Conservation (phyloP, 106 monocot species). For the Dendrobium huoshanense region DNA sequence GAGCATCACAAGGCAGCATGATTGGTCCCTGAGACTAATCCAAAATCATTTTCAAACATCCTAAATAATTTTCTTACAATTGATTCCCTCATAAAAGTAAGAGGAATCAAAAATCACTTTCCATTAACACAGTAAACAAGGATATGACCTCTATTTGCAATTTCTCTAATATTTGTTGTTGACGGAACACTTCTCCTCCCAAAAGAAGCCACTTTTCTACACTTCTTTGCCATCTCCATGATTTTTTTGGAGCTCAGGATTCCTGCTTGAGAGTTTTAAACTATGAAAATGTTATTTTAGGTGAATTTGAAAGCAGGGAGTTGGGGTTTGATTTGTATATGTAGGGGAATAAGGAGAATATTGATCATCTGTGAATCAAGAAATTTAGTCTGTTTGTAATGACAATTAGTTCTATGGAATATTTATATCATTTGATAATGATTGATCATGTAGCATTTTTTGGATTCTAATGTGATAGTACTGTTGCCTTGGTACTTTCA, state of each 20-base stretch:
- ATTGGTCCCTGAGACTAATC: background rate
- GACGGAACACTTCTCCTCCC: slow-evolving; percentile 4
- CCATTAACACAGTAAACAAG: background rate
- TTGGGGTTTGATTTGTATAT: too few species aligned
- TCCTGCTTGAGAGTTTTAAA: background rate
- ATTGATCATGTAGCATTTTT: too few species aligned
- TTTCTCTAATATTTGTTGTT: background rate
- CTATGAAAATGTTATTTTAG: too few species aligned
- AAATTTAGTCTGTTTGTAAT: too few species aligned
- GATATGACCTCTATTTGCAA: slow-evolving; percentile 9
- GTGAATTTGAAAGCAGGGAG: too few species aligned
- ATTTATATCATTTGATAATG: too few species aligned
- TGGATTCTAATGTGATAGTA: too few species aligned
- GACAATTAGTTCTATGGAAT: too few species aligned
- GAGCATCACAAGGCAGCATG: background rate
- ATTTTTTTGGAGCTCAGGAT: slow-evolving; percentile 27
- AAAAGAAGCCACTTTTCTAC: slow-evolving; percentile 20
- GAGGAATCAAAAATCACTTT: background rate
- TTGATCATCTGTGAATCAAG: too few species aligned
- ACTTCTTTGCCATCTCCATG: slow-evolving; percentile 33
- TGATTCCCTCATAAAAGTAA: background rate
- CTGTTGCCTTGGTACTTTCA: too few species aligned
- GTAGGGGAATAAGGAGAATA: too few species aligned
- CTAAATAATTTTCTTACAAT: background rate
- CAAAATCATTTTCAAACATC: slow-evolving; percentile 6